Evolutionary conservation across 2,329 filamentous ascomycete species (phyloP).

Genomic region (Malbranchea cinnamomea): DNA sequence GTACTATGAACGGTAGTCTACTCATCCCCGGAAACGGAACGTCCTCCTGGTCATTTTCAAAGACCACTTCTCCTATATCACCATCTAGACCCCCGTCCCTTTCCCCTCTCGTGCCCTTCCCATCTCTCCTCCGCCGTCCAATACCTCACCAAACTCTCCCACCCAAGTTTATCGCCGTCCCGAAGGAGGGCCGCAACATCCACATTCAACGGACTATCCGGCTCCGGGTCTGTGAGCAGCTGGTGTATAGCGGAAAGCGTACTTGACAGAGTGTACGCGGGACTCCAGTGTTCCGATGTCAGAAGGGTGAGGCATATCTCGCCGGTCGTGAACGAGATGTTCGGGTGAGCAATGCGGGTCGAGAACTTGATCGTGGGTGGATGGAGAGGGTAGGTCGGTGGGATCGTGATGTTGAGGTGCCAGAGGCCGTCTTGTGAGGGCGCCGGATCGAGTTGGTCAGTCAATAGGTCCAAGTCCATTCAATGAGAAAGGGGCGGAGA

Average conservation of each 20-base stretch:
- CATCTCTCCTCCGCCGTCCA: slow-evolving; percentile 34
- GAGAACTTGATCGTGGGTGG: slow-evolving; percentile 67
- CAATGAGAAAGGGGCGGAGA: too few species aligned
- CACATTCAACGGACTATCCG: slow-evolving; percentile 34
- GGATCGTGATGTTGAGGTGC: slow-evolving; percentile 65
- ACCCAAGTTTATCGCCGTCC: slow-evolving; percentile 29
- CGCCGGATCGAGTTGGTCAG: too few species aligned
- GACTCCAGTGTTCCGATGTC: slow-evolving; percentile 58
- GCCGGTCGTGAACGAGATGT: slow-evolving; percentile 57
- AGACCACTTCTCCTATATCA: neutral
- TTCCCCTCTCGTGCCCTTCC: slow-evolving; percentile 27
- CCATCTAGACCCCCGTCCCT: slow-evolving; percentile 22
- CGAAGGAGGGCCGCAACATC: slow-evolving; percentile 33
- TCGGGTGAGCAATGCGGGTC: slow-evolving; percentile 78
- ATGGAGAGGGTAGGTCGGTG: slow-evolving; percentile 59
- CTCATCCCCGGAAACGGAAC: too few species aligned
- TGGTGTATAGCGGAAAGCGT: slow-evolving; percentile 33
- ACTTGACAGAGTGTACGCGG: slow-evolving; percentile 59
- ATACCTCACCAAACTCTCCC: slow-evolving; percentile 33
- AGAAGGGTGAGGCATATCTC: slow-evolving; percentile 92
- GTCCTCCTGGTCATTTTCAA: neutral
- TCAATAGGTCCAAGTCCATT: too few species aligned
- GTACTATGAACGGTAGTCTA: too few species aligned
- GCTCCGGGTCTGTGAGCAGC: slow-evolving; percentile 29
- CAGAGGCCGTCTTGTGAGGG: slow-evolving; percentile 51